Conservation (phyloP, 805 yeast genomes). For the Wickerhamiella azymoides region DNA sequence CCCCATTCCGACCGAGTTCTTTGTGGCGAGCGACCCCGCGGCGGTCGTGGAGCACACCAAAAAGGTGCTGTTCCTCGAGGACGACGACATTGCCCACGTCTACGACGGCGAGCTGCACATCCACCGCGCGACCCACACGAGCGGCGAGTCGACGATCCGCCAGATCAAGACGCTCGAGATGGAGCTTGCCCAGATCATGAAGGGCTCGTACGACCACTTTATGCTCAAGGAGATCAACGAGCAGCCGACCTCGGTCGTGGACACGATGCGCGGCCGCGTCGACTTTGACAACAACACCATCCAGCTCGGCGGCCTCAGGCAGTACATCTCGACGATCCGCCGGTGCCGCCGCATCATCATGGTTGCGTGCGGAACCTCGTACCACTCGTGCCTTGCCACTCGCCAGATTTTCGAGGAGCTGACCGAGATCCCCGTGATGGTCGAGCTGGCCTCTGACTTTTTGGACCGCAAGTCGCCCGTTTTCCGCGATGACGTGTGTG, state of each 20-base stretch:
- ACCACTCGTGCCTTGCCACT: constrained; percentile 95
- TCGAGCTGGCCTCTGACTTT: constrained; percentile 24
- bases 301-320: constrained; percentile 78
- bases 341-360: constrained; percentile 89
- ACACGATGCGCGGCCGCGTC: constrained; percentile 98
- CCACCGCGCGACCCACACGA: constrained; percentile 84
- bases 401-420: constrained; percentile 93
- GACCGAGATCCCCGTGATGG: constrained; percentile 42
- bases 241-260: constrained; percentile 95
- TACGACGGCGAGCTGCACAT: constrained; percentile 97
- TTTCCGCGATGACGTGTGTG: constrained; percentile 94
- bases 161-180: constrained; percentile 92
- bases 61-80: constrained; percentile 90
- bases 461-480: constrained; percentile 93
- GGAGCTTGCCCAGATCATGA: constrained; percentile 96
- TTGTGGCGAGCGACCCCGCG: constrained; percentile 92
- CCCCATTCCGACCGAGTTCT: constrained; percentile 91
- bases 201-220: constrained; percentile 89
- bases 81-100: constrained; percentile 96
- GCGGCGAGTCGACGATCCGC: constrained; percentile 77
- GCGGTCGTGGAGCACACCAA: constrained; percentile 94
- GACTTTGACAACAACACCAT: constrained; percentile 72
- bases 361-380: constrained; percentile 99
- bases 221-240: constrained; percentile 98
- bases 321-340: constrained; percentile 75